Percentiles rank a stretch among this genome's conserved stretches.
Evolutionary conservation across 2,329 filamentous ascomycete species (phyloP).

Genomic region (Colletotrichum plurivorum): DNA sequence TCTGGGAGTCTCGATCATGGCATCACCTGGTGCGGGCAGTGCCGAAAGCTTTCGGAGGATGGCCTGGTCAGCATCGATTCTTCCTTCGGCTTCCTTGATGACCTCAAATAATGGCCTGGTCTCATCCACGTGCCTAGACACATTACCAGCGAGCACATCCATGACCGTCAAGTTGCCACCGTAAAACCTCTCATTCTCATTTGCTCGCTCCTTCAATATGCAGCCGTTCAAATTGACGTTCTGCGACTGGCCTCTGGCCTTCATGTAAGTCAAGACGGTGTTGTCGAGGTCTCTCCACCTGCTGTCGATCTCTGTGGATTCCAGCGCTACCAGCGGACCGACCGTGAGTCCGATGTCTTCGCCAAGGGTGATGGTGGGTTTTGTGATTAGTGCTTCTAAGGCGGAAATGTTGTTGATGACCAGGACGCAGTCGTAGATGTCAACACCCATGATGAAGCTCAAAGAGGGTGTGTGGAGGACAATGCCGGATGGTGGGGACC

Average conservation of each 20-base stretch:
- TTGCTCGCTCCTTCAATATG: slow-evolving; percentile 68
- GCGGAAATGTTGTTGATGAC: slow-evolving; percentile 91
- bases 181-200: slow-evolving; percentile 74
- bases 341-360: slow-evolving; percentile 83
- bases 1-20: slow-evolving; percentile 64
- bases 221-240: slow-evolving; percentile 70
- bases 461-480: slow-evolving; percentile 90
- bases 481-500: slow-evolving; percentile 93
- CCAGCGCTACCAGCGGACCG: slow-evolving; percentile 77
- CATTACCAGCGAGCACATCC: slow-evolving; percentile 71
- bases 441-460: slow-evolving; percentile 91
- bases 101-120: slow-evolving; percentile 80
- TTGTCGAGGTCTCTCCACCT: slow-evolving; percentile 67
- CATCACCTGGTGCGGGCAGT: slow-evolving; percentile 83
- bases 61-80: slow-evolving; percentile 78
- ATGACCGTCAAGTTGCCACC: slow-evolving; percentile 64
- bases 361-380: slow-evolving; percentile 83
- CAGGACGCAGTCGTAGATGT: slow-evolving; percentile 96
- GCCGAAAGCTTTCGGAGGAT: slow-evolving; percentile 75
- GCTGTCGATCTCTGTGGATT: slow-evolving; percentile 65
- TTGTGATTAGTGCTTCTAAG: slow-evolving; percentile 83
- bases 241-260: slow-evolving; percentile 69
- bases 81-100: slow-evolving; percentile 89
- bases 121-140: slow-evolving; percentile 68
- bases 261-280: slow-evolving; percentile 71